phyloP scores from a whole-genome alignment of 108 stramenopile species.

The Nannochloropsis gaditana region DNA sequence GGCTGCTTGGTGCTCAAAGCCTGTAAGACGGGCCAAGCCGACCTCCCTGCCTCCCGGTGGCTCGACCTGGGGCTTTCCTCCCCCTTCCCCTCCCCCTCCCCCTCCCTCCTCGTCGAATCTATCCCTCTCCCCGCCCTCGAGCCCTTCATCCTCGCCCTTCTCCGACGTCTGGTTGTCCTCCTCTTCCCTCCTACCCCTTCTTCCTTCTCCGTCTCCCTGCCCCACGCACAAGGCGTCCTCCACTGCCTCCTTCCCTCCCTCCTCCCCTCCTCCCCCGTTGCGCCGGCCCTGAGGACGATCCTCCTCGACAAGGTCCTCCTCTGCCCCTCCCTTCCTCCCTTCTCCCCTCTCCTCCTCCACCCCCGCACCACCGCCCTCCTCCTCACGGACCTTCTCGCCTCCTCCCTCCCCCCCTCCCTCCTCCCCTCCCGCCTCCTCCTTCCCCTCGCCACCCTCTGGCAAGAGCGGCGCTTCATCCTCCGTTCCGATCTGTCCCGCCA shows the following conservation, averaged over 20 bases:
- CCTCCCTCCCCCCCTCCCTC: not conserved
- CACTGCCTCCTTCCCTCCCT: constrained; percentile 5
- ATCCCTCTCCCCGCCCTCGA: not conserved
- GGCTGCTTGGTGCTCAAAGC: not conserved
- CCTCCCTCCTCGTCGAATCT: not conserved
- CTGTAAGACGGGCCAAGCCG: constrained; percentile 1
- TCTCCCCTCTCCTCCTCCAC: not conserved
- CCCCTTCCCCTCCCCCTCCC: not conserved
- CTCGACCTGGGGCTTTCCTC: not conserved
- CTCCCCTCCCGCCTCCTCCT: constrained; percentile 7
- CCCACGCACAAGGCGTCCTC: not conserved
- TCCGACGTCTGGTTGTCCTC: not conserved
- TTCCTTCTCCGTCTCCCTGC: not conserved
- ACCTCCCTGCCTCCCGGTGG: not conserved
- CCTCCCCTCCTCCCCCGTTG: not conserved
- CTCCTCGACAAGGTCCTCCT: not conserved
- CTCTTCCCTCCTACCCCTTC: not conserved
- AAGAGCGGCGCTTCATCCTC: not conserved
- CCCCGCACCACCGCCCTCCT: not conserved
- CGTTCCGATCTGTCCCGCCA: not conserved
- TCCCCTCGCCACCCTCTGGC: not conserved
- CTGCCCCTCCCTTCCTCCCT: not conserved
- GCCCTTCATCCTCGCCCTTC: not conserved
- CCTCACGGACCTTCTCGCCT: not conserved
- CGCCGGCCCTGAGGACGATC: not conserved